A percentile compares a stretch with the other conserved stretches of the same genome.
Evolutionary conservation across 2,329 filamentous ascomycete species (phyloP).

Genomic region (Cytospora piceae): DNA sequence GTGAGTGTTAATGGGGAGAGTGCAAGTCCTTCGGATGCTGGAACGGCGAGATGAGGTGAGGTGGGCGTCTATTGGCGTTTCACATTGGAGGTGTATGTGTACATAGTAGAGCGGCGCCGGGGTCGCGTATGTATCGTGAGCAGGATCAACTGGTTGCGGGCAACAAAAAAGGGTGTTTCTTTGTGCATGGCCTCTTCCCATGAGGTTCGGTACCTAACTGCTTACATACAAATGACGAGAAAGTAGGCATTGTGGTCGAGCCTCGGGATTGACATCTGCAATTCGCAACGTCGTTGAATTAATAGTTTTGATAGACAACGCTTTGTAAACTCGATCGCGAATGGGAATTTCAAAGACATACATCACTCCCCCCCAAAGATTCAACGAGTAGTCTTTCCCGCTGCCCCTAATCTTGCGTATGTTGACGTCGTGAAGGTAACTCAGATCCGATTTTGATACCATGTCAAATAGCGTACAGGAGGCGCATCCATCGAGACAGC

Average conservation of each 20-base stretch:
- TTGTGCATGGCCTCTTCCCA: too few species aligned
- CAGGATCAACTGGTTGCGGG: neutral
- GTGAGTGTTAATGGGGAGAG: slow-evolving; percentile 22
- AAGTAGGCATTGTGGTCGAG: neutral
- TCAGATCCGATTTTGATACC: too few species aligned
- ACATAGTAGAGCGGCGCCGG: neutral
- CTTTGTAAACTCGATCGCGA: neutral
- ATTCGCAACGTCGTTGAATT: neutral
- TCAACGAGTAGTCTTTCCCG: too few species aligned
- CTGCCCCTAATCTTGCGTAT: too few species aligned
- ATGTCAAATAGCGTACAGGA: too few species aligned
- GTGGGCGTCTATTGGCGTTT: neutral
- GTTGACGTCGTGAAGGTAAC: too few species aligned
- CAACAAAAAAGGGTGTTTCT: neutral
- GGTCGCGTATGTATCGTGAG: neutral
- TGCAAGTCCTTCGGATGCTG: slow-evolving; percentile 11
- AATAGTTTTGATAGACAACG: neutral
- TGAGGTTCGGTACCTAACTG: neutral
- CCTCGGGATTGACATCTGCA: neutral
- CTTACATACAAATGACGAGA: neutral
- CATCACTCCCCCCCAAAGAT: too few species aligned
- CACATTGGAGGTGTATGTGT: neutral
- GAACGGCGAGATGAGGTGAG: slow-evolving; percentile 15
- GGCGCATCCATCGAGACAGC: too few species aligned
- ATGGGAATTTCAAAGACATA: neutral